Conservation (phyloP, 306 rosid species). For the Crataegus laevigata region DNA sequence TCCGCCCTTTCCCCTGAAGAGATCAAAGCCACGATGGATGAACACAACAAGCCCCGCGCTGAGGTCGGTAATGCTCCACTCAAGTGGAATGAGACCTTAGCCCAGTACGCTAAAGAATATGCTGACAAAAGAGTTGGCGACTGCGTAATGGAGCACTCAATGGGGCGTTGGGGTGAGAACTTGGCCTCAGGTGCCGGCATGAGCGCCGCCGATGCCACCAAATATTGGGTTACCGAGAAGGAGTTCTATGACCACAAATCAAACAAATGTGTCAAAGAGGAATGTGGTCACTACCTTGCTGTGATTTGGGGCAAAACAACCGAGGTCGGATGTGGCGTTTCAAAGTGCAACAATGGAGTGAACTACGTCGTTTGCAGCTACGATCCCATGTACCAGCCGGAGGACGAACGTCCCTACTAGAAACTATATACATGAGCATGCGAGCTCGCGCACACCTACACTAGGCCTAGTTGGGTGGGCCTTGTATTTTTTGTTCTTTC, state of each 20-base stretch:
- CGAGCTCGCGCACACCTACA: background rate
- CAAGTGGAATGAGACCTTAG: slow-evolving; percentile 18
- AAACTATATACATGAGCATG: background rate
- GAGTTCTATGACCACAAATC: background rate
- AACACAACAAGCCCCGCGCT: background rate
- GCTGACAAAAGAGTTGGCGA: slow-evolving; percentile 12
- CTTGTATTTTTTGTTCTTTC: background rate
- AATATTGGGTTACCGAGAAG: slow-evolving; percentile 37
- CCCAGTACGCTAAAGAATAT: slow-evolving; percentile 37
- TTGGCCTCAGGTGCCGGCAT: slow-evolving; percentile 32
- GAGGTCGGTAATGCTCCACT: background rate
- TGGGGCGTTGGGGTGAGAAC: slow-evolving; percentile 53
- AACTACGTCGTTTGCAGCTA: slow-evolving; percentile 19
- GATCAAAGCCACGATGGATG: background rate
- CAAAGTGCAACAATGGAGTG: slow-evolving; percentile 1
- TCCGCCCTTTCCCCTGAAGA: background rate
- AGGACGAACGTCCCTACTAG: slow-evolving; percentile 29
- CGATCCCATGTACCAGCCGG: slow-evolving; percentile 12
- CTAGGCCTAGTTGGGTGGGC: background rate
- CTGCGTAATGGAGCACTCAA: slow-evolving; percentile 51
- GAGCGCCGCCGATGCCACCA: slow-evolving; percentile 25
- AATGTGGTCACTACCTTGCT: slow-evolving; percentile 19
- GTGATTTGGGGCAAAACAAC: slow-evolving; percentile 23
- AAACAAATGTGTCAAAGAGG: background rate
- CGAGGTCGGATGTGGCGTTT: slow-evolving; percentile 20